Base-by-base conservation (phyloP, 2,329 filamentous ascomycete species). In the Diaporthe eres region DNA sequence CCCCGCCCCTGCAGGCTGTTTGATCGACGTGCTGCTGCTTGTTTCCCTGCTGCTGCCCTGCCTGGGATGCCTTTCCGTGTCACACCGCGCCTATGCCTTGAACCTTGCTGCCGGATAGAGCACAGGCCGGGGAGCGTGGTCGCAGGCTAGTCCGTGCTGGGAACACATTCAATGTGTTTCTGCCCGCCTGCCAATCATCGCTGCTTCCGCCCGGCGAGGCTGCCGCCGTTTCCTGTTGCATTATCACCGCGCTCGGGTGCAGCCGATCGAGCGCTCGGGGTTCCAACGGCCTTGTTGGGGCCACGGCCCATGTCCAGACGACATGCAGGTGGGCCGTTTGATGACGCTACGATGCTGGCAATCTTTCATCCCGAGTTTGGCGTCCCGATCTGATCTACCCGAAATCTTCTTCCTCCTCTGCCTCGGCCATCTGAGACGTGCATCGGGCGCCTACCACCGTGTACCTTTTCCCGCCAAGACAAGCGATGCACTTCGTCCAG, bases 21-120 rank as follows among this genome's bases (percentile, higher is more conserved):
- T 68, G 65, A 68, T 68, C 65, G 47, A 55, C 65, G 34, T 68
- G 65, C 65, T 68, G 47, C 65, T 68, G 65, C 65, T 68, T 28
- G 47, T 68, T 28, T 25, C 47, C 47, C 47, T 68, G 65, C 65
- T 42, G 65, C 44, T 53, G 47, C 31, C 49, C 65, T 39, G 47
- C 65, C 65, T 47, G 63, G 44, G 44, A 51, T 51, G 6, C 19
- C 44, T 39, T 68, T 22, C 47, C 34, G 31, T 39, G 65, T 53
- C 47, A 68, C 65, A 42, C 47, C 47, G 47, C 10, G 31, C 31
- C 47, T 28, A 37, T 68, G 22, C 65, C 65, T 53, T 68, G 65
- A 68, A 68, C 65, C 65, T 68, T 68, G 65, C 65, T 68, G 65
- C 65, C 65, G 65, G 65, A 68, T 68, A 68, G 65, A 25, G 31